phyloP scores from a whole-genome alignment of 2,329 filamentous ascomycete genomes.

The Fusarium marasasianum region DNA sequence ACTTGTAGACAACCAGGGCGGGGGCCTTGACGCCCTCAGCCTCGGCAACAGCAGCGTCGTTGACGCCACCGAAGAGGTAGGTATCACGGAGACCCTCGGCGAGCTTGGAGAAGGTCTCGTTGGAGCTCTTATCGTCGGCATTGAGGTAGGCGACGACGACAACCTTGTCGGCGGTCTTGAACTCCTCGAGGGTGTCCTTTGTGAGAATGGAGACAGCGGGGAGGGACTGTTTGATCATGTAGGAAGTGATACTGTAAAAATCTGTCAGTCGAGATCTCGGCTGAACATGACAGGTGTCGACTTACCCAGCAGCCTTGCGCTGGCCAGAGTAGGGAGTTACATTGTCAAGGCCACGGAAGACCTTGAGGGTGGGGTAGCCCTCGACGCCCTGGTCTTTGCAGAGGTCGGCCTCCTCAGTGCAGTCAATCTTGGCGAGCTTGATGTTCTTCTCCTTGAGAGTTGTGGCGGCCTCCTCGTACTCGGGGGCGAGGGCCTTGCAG shows the following conservation, averaged over 20 bases:
- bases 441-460: conserved; percentile 89
- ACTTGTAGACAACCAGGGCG: conserved; percentile 93
- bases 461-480: conserved; percentile 89
- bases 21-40: conserved; percentile 89
- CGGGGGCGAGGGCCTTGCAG: conserved; percentile 96
- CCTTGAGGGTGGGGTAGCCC: conserved; percentile 98
- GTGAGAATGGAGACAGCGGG: conserved; percentile 87
- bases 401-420: conserved; percentile 91
- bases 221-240: conserved; percentile 98
- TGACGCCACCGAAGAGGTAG: conserved; percentile 91
- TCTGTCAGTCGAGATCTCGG: conserved; percentile 32
- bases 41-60: conserved; percentile 84
- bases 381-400: conserved; percentile 92
- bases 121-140: conserved; percentile 82
- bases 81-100: conserved; percentile 84
- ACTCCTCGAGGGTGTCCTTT: conserved; percentile 87
- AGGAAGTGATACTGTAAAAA: conserved; percentile 69
- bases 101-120: conserved; percentile 80
- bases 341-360: conserved; percentile 92
- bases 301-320: conserved; percentile 83
- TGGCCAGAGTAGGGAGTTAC: conserved; percentile 85
- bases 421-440: conserved; percentile 87
- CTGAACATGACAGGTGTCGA: conserved; percentile 27
- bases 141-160: conserved; percentile 91
- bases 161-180: conserved; percentile 98